Conservation (phyloP, 1,139 yeast genomes). For the Yamadazyma oceani region DNA sequence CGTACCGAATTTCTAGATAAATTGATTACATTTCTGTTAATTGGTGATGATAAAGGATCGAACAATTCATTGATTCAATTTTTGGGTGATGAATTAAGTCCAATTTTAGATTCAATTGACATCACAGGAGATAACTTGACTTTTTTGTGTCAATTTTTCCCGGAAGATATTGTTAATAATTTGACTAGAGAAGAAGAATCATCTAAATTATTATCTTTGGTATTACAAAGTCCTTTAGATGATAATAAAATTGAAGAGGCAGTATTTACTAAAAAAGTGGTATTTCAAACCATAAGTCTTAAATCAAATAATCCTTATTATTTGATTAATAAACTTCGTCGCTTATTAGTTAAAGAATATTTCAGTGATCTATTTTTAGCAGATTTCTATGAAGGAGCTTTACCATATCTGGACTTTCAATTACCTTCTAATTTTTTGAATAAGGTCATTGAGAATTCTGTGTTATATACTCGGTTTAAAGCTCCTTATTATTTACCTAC, state of each 20-base stretch:
- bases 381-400: slow-evolving; percentile 16
- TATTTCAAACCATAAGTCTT: slow-evolving; percentile 9
- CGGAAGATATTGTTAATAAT: slow-evolving; percentile 7
- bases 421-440: slow-evolving; percentile 27
- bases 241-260: slow-evolving; percentile 12
- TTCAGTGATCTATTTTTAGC: slow-evolving; percentile 10
- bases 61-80: slow-evolving; percentile 20
- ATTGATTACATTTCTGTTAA: slow-evolving; percentile 13
- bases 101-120: slow-evolving; percentile 28
- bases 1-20: slow-evolving; percentile 26
- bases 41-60: slow-evolving; percentile 5
- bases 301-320: slow-evolving; percentile 10
- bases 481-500: slow-evolving; percentile 39
- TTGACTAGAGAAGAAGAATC: slow-evolving; percentile 32
- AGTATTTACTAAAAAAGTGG: slow-evolving; percentile 12
- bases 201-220: slow-evolving; percentile 19
- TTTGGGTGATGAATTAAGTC: slow-evolving; percentile 28
- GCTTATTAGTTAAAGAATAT: slow-evolving; percentile 10
- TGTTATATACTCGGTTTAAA: slow-evolving; percentile 27
- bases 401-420: slow-evolving; percentile 15
- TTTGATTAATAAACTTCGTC: slow-evolving; percentile 12
- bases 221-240: slow-evolving; percentile 22
- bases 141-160: slow-evolving; percentile 10
- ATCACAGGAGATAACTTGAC: slow-evolving; percentile 1
- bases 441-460: slow-evolving; percentile 29